phyloP scores from a whole-genome alignment of 2,329 filamentous ascomycete genomes.

The Kalmusia sp. region DNA sequence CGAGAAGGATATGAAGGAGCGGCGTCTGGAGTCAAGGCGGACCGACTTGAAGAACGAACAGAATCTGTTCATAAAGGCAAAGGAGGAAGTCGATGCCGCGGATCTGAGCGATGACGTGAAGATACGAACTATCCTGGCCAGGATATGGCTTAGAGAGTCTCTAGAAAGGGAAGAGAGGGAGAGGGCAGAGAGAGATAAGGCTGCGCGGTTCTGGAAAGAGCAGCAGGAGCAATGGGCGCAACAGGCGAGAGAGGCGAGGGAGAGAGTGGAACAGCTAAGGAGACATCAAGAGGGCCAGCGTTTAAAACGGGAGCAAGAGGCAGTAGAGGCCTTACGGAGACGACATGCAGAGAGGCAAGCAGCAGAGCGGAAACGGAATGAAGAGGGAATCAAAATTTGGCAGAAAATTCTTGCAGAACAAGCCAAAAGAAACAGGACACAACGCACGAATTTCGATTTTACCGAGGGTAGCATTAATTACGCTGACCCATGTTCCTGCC shows the following conservation, averaged over 20 bases:
- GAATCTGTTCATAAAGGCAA: constrained; percentile 10
- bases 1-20: constrained; percentile 44
- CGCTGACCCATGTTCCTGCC: too few relatives aligned
- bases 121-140: constrained; percentile 14
- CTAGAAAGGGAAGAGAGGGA: neutral
- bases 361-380: neutral
- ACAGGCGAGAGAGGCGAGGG: too few relatives aligned
- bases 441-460: too few relatives aligned
- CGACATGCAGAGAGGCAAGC: too few relatives aligned
- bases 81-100: constrained; percentile 24
- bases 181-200: neutral
- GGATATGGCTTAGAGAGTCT: neutral
- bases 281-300: too few relatives aligned
- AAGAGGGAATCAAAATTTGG: too few relatives aligned
- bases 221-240: constrained; percentile 2
- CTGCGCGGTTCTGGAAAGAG: constrained; percentile 3
- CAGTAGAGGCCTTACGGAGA: too few relatives aligned
- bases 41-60: constrained; percentile 24
- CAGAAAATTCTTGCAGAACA: too few relatives aligned
- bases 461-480: too few relatives aligned
- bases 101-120: constrained; percentile 21
- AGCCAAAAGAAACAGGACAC: too few relatives aligned
- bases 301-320: too few relatives aligned
- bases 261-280: too few relatives aligned
- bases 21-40: constrained; percentile 23